Evolutionary conservation across 441 rosid species (phyloP), one percentile per base, ranked within the genome.

Genomic region (Jatropha multifida): DNA sequence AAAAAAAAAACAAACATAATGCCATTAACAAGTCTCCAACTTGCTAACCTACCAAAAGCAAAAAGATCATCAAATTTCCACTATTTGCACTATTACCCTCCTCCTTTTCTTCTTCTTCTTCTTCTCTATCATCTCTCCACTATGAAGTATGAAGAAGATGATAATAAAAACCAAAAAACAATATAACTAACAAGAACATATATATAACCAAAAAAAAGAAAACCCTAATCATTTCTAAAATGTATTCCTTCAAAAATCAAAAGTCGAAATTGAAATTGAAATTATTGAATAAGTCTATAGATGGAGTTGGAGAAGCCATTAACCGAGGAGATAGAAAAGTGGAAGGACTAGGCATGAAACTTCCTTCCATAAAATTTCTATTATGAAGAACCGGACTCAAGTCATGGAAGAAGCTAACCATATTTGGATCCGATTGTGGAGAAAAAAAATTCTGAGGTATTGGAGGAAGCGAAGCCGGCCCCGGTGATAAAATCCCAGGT

Each of bases 401-500:
- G 67, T 92, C 98, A 59, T 88, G 91, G 65, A 85, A 82, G 84
- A 83, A 85, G 78, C 78, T 80, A 51, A 84, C 49, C 67, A 85
- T 76, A 74, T 87, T 90, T 5, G 83, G 84, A 75, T 87, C 84
- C 14, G 84, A 84, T 65, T 76, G 67, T 18, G 97, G 86, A 55
- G 94, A 88, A 72, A 94, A 94, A 74, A 90, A 90, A 79, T 68
- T 86, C 0, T 90, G 86, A 14, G 96, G 83, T 69, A 92, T 85
- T 52, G 77, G 82, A 4, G 88, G 94, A 59, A 92, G 83, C 12
- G 91, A 85, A 60, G 86, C 82, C 5, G 98, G 97, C 1, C 86
- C 93, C 0, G 97, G 94, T 1, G 97, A 94, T 71, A 94, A 78
- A 48, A 92, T 92, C 69, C 95, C 98, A 0, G 83, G 26, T 58